Percentiles rank a stretch among this genome's conserved stretches.
These are phyloP conservation scores for Alternaria arbusti DNA, from an alignment of 2,329 filamentous ascomycete species.

Conservation along the genomic window DNA sequence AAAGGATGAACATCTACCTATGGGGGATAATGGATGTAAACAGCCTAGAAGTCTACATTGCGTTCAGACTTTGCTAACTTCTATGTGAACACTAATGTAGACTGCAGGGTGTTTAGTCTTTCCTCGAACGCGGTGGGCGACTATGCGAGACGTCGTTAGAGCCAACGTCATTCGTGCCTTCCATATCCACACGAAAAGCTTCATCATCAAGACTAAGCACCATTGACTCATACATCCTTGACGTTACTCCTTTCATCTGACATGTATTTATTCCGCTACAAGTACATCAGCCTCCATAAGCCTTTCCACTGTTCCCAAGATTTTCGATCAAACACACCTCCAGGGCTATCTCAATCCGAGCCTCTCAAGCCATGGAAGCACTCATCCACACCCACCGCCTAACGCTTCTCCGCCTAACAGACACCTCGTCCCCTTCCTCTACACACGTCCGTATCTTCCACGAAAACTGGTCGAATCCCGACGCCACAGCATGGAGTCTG, in stretches of 20 bases:
- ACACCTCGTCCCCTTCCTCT: slow-evolving; percentile 21
- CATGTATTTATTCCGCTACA: neutral
- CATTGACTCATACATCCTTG: neutral
- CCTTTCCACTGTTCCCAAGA: neutral
- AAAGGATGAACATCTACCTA: too few relatives aligned
- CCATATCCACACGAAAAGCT: neutral
- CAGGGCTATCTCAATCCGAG: too few relatives aligned
- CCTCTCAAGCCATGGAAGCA: too few relatives aligned
- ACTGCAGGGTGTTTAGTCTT: too few relatives aligned
- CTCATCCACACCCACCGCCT: slow-evolving; percentile 28
- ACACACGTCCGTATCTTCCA: slow-evolving; percentile 38
- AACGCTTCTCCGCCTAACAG: slow-evolving; percentile 30
- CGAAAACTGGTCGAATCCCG: slow-evolving; percentile 28
- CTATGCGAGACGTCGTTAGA: too few relatives aligned
- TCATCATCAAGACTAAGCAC: neutral
- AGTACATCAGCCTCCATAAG: neutral
- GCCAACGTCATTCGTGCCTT: too few relatives aligned
- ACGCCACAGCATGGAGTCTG: slow-evolving; percentile 34
- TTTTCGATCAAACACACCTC: neutral
- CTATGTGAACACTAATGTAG: too few relatives aligned
- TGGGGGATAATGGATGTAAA: too few relatives aligned
- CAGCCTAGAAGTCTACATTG: too few relatives aligned
- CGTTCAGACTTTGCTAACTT: too few relatives aligned
- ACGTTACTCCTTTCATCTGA: neutral
- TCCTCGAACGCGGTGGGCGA: too few relatives aligned